These are phyloP conservation scores for Plasmodium chabaudi DNA, from an alignment of 169 alveolate genomes.

Conservation along the genomic window DNA sequence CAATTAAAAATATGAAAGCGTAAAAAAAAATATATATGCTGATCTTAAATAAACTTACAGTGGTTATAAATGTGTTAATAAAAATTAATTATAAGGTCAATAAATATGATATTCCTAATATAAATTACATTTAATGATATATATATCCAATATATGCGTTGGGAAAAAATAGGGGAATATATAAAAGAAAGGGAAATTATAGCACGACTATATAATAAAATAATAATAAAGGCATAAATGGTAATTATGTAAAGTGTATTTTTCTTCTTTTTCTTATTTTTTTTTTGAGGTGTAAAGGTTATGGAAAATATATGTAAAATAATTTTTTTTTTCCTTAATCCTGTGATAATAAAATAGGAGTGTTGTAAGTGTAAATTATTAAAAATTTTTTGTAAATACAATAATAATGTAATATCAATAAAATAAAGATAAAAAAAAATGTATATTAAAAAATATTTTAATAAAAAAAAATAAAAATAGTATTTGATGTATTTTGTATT, in stretches of 20 bases:
- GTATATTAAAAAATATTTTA: constrained; percentile 6
- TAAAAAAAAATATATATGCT: not conserved
- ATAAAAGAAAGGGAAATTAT: not conserved
- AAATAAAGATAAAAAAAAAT: not conserved
- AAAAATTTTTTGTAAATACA: not conserved
- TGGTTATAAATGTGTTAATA: constrained; percentile 26
- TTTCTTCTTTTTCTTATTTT: not conserved
- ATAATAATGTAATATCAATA: not conserved
- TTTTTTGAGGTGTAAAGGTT: not conserved
- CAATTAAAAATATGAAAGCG: constrained; percentile 7
- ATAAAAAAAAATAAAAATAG: constrained; percentile 6
- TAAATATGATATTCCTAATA: not conserved
- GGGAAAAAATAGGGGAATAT: not conserved
- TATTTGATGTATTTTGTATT: not conserved
- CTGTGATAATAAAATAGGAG: not conserved
- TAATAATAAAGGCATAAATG: constrained; percentile 25
- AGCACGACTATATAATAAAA: constrained; percentile 3
- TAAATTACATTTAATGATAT: not conserved
- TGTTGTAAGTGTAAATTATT: constrained; percentile 28
- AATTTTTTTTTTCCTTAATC: constrained; percentile 19
- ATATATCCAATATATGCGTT: not conserved
- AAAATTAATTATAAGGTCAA: constrained; percentile 33
- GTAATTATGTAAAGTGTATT: constrained; percentile 23
- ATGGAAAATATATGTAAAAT: constrained; percentile 10
- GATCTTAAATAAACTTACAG: constrained; percentile 16